Conservation (phyloP, 106 monocot genomes). For the Apostasia shenzhenica region DNA sequence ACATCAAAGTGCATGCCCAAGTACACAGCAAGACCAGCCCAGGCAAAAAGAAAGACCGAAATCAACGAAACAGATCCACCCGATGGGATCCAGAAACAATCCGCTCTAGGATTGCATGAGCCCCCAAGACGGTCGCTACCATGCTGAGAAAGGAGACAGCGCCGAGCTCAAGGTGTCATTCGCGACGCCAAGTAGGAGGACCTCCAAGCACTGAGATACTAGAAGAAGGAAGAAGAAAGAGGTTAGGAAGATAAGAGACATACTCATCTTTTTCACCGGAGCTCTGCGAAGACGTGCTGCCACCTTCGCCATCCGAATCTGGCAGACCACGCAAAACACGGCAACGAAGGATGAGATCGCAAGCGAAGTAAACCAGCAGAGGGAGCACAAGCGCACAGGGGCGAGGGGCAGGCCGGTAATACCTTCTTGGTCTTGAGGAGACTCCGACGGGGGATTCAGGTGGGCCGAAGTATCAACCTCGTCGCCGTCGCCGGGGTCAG, state of each 20-base stretch:
- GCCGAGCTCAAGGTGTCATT: background rate
- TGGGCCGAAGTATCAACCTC: background rate
- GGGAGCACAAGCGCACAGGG: background rate
- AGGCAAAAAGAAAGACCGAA: background rate
- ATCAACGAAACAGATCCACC: background rate
- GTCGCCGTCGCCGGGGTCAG: background rate
- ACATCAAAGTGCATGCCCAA: background rate
- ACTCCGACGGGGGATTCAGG: background rate
- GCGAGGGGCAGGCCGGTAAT: background rate
- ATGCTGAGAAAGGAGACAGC: background rate
- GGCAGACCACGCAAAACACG: background rate
- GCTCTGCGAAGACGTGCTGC: slow-evolving; percentile 8
- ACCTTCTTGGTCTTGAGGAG: slow-evolving; percentile 5
- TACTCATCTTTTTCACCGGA: slow-evolving; percentile 8
- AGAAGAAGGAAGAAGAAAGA: background rate
- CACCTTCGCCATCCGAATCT: slow-evolving; percentile 16
- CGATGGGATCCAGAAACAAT: background rate
- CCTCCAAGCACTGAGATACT: background rate
- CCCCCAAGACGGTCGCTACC: background rate
- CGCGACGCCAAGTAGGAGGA: background rate
- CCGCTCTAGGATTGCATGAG: background rate
- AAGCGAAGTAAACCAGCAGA: background rate
- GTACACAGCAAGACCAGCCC: background rate
- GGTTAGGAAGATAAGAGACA: background rate
- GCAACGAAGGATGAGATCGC: background rate